These are phyloP conservation scores for Trypanosomatidae sp. DNA, from an alignment of 208 protist genomes.

Conservation along the genomic window DNA sequence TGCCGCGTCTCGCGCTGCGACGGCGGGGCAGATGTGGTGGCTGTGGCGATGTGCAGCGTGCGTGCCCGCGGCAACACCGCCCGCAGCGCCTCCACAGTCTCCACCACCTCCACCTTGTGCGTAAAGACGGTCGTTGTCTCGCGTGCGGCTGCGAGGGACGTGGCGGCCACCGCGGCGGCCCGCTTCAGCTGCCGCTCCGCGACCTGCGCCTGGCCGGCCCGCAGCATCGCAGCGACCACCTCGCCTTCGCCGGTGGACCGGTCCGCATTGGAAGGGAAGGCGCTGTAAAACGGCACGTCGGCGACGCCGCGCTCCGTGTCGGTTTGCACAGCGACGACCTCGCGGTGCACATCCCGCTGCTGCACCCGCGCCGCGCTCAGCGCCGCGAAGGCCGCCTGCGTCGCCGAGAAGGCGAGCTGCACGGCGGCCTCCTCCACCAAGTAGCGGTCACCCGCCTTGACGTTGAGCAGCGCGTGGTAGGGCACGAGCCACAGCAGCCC, in stretches of 20 bases:
- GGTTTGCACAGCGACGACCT: slow-evolving; percentile 66
- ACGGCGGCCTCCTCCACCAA: slow-evolving; percentile 81
- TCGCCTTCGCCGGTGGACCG: slow-evolving; percentile 67
- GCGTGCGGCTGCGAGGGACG: no score
- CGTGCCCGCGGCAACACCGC: slow-evolving; percentile 38
- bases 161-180: background rate
- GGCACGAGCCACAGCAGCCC: slow-evolving; percentile 80
- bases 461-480: slow-evolving; percentile 81
- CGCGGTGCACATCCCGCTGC: slow-evolving; percentile 53
- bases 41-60: slow-evolving; percentile 38
- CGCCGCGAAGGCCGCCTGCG: slow-evolving; percentile 68
- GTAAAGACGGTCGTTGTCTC: slow-evolving; percentile 26
- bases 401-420: slow-evolving; percentile 83
- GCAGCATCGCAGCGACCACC: slow-evolving; percentile 39
- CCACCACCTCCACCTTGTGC: slow-evolving; percentile 42
- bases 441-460: slow-evolving; percentile 55
- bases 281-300: slow-evolving; percentile 26
- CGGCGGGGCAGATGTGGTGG: slow-evolving; percentile 19
- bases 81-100: slow-evolving; percentile 51
- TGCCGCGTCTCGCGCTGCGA: slow-evolving; percentile 2
- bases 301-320: slow-evolving; percentile 27
- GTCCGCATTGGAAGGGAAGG: slow-evolving; percentile 59
- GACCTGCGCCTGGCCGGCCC: slow-evolving; percentile 10
- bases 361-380: slow-evolving; percentile 62
- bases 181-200: slow-evolving; percentile 9